Evolutionary conservation across 495 filamentous ascomycete species (phyloP).

Genomic region (Daldinia vernicosa): DNA sequence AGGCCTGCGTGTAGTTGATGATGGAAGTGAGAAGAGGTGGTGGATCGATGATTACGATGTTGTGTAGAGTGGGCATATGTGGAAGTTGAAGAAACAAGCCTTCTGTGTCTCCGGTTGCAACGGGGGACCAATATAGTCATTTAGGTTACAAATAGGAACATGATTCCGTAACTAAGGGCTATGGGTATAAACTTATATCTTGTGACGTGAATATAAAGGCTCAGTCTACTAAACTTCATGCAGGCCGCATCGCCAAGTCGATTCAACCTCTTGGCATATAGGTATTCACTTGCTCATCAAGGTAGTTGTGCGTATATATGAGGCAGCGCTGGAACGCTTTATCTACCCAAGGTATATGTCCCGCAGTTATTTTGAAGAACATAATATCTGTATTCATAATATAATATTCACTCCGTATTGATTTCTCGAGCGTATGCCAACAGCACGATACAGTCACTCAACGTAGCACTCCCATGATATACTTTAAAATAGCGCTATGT

Average conservation of each 20-base stretch:
- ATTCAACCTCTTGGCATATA: too few relatives aligned
- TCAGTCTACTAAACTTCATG: background rate
- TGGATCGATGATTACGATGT: constrained; percentile 28
- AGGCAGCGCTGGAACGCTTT: too few relatives aligned
- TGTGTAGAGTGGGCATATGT: background rate
- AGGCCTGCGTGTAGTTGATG: background rate
- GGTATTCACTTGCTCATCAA: too few relatives aligned
- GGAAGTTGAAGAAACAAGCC: background rate
- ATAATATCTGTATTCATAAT: too few relatives aligned
- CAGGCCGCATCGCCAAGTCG: background rate
- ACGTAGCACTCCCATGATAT: too few relatives aligned
- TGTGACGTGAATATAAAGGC: background rate
- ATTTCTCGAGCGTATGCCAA: too few relatives aligned
- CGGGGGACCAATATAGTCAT: background rate
- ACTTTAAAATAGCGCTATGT: too few relatives aligned
- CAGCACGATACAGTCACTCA: too few relatives aligned
- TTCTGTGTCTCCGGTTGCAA: background rate
- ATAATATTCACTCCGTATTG: too few relatives aligned
- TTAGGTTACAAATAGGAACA: background rate
- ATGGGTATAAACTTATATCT: background rate
- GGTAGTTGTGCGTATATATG: too few relatives aligned
- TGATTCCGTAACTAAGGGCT: background rate
- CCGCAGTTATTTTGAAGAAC: too few relatives aligned
- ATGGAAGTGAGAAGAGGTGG: constrained; percentile 19
- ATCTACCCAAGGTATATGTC: too few relatives aligned